These are phyloP conservation scores for Cladosporium sp. DNA, from an alignment of 2,329 filamentous ascomycete genomes.

Conservation along the genomic window DNA sequence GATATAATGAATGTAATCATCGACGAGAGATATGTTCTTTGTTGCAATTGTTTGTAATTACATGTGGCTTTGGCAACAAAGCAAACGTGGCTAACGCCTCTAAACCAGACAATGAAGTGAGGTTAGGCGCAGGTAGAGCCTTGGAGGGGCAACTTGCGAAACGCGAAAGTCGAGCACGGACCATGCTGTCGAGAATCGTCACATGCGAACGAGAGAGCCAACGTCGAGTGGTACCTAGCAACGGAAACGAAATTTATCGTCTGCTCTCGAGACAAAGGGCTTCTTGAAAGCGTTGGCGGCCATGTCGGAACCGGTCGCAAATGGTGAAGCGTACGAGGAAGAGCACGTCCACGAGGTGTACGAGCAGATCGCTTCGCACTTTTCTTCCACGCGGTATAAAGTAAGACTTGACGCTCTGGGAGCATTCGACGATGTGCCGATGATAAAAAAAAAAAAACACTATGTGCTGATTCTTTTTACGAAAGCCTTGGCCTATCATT, in stretches of 20 bases:
- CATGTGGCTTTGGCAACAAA: background rate
- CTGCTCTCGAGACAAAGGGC: no score
- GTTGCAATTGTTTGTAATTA: no score
- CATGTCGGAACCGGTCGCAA: background rate
- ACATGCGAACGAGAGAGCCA: no score
- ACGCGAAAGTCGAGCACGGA: background rate
- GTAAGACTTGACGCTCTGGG: constrained; percentile 32
- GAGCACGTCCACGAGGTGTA: constrained; percentile 89
- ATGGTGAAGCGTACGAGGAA: constrained; percentile 59
- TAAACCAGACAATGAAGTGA: background rate
- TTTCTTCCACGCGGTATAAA: constrained; percentile 71
- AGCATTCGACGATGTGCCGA: background rate
- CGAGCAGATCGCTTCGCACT: constrained; percentile 77
- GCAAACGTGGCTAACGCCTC: no score
- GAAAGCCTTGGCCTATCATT: constrained; percentile 83
- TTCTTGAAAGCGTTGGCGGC: no score
- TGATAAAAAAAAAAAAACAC: background rate
- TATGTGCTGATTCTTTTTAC: background rate
- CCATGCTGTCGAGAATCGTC: no score
- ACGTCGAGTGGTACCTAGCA: no score
- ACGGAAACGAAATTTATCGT: no score
- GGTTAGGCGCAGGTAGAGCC: background rate
- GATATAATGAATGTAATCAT: background rate
- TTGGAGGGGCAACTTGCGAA: no score
- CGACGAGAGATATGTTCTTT: background rate